Conservation (phyloP, 2,329 filamentous ascomycete genomes). For the Talaromyces sp. region DNA sequence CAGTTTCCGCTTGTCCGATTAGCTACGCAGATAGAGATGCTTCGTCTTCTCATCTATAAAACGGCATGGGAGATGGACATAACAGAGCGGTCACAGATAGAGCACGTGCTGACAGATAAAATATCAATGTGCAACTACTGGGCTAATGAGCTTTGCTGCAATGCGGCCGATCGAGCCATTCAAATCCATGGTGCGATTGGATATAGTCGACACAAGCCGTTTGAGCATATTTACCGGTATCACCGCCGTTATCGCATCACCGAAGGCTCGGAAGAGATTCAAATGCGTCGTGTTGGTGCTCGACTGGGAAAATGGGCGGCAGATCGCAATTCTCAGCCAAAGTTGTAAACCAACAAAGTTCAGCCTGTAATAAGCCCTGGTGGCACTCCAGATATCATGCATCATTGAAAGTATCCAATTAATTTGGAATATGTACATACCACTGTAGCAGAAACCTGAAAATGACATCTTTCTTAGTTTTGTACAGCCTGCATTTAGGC, state of each 20-base stretch:
- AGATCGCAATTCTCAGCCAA: not conserved
- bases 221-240: not conserved
- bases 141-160: not conserved
- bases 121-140: not conserved
- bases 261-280: not conserved
- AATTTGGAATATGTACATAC: too few relatives aligned
- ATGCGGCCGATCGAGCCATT: not conserved
- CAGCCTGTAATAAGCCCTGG: not conserved
- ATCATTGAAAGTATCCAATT: too few relatives aligned
- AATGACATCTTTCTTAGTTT: too few relatives aligned
- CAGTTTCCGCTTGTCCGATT: constrained; percentile 62
- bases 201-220: not conserved
- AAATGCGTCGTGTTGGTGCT: not conserved
- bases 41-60: constrained; percentile 56
- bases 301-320: not conserved
- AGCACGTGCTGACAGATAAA: not conserved
- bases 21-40: constrained; percentile 58
- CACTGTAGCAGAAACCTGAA: too few relatives aligned
- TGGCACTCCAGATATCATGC: too few relatives aligned
- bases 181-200: not conserved
- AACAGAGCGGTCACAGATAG: not conserved
- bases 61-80: constrained; percentile 59
- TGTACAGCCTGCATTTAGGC: too few relatives aligned
- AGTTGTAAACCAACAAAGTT: not conserved
- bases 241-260: not conserved